Percentiles rank a stretch among this genome's conserved stretches.
These are phyloP conservation scores for Trametes coccinea DNA, from an alignment of 768 basidiomycete species.

Conservation along the genomic window DNA sequence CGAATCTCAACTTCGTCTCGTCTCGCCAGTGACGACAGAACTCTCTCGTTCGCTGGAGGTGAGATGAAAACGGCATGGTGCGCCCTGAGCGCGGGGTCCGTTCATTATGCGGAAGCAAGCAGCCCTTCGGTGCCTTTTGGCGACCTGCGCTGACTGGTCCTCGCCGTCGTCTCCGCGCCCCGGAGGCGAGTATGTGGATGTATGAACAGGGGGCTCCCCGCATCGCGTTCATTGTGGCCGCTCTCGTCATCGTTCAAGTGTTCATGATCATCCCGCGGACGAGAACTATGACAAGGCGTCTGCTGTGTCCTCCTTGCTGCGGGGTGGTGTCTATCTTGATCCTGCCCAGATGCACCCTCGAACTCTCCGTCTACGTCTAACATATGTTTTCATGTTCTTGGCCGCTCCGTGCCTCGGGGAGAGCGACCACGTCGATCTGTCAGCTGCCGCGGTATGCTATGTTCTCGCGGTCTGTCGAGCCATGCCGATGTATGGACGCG, in stretches of 20 bases:
- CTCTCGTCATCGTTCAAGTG: no score
- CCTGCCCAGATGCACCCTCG: neutral
- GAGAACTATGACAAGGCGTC: no score
- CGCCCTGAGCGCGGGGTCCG: neutral
- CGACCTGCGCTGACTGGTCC: neutral
- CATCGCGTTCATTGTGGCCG: no score
- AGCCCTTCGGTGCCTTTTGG: neutral
- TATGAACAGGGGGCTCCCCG: no score
- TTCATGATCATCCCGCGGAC: no score
- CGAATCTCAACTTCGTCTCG: no score
- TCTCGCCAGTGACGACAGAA: neutral
- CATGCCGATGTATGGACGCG: slow-evolving; percentile 13
- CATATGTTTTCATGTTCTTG: neutral
- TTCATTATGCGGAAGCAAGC: slow-evolving; percentile 4
- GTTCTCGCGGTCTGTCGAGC: slow-evolving; percentile 14
- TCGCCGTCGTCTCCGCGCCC: neutral
- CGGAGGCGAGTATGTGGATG: no score
- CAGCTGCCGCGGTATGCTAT: slow-evolving; percentile 2
- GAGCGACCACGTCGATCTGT: neutral
- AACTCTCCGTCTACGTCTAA: neutral
- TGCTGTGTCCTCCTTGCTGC: no score
- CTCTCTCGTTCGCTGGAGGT: neutral
- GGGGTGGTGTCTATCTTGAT: neutral
- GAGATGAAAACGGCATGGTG: neutral
- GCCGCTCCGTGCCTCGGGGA: neutral